These are phyloP conservation scores for Chytriomyces hyalinus DNA, from an alignment of 192 early-diverging fungal genomes.

Conservation along the genomic window DNA sequence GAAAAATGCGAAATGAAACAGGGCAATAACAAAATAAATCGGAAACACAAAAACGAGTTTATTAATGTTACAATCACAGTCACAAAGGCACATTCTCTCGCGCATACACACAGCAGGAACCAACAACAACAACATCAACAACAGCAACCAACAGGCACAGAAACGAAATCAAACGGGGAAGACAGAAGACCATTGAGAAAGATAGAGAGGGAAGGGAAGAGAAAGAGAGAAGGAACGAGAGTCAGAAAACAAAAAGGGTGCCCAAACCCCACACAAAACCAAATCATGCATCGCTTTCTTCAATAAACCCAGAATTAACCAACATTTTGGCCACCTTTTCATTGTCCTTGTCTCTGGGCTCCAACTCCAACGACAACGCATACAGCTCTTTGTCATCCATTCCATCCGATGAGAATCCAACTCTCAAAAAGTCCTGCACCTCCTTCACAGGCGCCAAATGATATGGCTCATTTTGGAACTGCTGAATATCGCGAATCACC, in stretches of 20 bases:
- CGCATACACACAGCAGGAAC: not conserved
- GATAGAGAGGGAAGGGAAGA: not conserved
- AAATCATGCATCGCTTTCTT: conserved; percentile 6
- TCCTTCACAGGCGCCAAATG: conserved; percentile 74
- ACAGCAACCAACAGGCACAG: too few species aligned
- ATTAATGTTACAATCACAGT: not conserved
- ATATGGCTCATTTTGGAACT: conserved; percentile 83
- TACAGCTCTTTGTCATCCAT: conserved; percentile 78
- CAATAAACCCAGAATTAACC: conserved; percentile 47
- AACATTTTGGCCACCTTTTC: conserved; percentile 51
- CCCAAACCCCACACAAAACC: too few species aligned
- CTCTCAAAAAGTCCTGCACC: conserved; percentile 69
- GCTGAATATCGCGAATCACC: conserved; percentile 81
- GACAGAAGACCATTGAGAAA: too few species aligned
- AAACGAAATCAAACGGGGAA: too few species aligned
- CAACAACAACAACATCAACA: not conserved
- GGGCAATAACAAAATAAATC: too few species aligned
- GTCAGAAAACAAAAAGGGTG: not conserved
- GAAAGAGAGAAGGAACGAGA: not conserved
- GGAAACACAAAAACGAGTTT: too few species aligned
- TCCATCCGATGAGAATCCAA: conserved; percentile 43
- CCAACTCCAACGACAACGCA: conserved; percentile 76
- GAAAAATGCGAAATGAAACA: too few species aligned
- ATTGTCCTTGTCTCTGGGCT: conserved; percentile 69
- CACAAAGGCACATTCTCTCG: not conserved